Conservation (phyloP, 2,329 filamentous ascomycete species). For the Fonsecaea nubica region DNA sequence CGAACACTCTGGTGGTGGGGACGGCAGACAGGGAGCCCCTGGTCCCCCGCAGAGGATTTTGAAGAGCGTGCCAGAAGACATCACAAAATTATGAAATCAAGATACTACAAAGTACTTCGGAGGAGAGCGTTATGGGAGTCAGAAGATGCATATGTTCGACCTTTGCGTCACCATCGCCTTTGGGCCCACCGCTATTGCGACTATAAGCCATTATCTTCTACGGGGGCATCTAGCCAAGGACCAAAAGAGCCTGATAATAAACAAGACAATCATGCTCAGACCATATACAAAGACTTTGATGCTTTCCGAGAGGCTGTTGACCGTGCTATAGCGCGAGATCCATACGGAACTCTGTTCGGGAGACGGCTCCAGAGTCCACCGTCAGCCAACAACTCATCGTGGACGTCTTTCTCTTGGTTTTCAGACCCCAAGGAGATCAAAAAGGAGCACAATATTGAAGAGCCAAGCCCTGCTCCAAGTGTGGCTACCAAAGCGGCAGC, state of each 20-base stretch:
- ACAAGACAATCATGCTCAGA: conserved; percentile 4
- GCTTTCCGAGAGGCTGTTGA: conserved; percentile 47
- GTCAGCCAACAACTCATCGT: conserved; percentile 36
- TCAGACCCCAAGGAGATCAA: conserved; percentile 36
- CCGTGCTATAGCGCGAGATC: conserved; percentile 46
- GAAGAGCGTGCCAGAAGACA: conserved; percentile 36
- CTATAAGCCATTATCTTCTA: conserved; percentile 28
- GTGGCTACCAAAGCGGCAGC: conserved; percentile 15
- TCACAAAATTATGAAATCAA: conserved; percentile 37
- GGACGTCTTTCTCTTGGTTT: conserved; percentile 45
- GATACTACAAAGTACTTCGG: conserved; percentile 37
- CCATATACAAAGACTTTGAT: conserved; percentile 44
- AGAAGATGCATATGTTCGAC: conserved; percentile 31
- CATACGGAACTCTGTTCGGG: conserved; percentile 51
- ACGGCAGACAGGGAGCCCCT: conserved; percentile 23
- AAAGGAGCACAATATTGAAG: background rate
- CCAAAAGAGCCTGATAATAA: conserved; percentile 12
- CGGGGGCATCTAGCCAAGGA: conserved; percentile 23
- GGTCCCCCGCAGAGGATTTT: conserved; percentile 30
- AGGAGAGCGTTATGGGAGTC: conserved; percentile 38
- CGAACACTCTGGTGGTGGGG: conserved; percentile 41
- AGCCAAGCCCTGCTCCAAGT: conserved; percentile 7
- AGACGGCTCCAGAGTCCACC: conserved; percentile 41
- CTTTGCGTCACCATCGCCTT: conserved; percentile 18
- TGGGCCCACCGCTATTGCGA: conserved; percentile 23